Conservation (phyloP, 1,139 yeast genomes). For the Hansenula lynferdii region DNA sequence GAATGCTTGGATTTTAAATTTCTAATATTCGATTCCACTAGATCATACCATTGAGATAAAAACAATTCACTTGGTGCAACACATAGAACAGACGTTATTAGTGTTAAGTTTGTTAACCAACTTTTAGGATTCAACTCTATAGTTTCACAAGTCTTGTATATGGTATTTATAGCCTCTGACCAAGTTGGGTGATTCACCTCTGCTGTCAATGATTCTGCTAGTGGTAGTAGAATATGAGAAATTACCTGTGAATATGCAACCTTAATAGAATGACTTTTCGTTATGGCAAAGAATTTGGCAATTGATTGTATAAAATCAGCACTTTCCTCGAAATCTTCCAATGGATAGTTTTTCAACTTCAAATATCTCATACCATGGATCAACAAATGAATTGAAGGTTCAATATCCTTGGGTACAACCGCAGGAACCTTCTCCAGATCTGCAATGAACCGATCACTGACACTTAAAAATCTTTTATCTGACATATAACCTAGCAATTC, state of each 20-base stretch:
- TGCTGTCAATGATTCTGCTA: conserved; percentile 84
- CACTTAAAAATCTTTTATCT: conserved; percentile 72
- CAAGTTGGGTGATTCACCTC: conserved; percentile 96
- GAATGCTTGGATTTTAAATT: conserved; percentile 37
- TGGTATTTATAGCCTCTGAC: conserved; percentile 71
- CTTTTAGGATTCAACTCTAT: conserved; percentile 43
- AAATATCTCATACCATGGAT: conserved; percentile 91
- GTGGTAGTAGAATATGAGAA: conserved; percentile 66
- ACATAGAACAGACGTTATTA: conserved; percentile 70
- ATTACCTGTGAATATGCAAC: conserved; percentile 85
- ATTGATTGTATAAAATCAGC: conserved; percentile 84
- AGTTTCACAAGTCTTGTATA: conserved; percentile 47
- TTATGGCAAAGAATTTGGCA: conserved; percentile 70
- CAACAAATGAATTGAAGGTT: conserved; percentile 66
- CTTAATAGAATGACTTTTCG: conserved; percentile 60
- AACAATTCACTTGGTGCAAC: conserved; percentile 81
- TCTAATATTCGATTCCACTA: conserved; percentile 49
- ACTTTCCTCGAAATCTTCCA: conserved; percentile 87
- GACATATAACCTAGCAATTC: conserved; percentile 90
- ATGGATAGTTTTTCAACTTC: conserved; percentile 73
- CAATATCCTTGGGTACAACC: conserved; percentile 51
- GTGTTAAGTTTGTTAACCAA: conserved; percentile 70
- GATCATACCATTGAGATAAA: conserved; percentile 64
- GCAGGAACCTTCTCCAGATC: conserved; percentile 80
- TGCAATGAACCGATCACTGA: conserved; percentile 90